A percentile compares a stretch with the other conserved stretches of the same genome.
phyloP scores from a whole-genome alignment of 1,284 basidiomycete species.

The Cryptococcus floricola region DNA sequence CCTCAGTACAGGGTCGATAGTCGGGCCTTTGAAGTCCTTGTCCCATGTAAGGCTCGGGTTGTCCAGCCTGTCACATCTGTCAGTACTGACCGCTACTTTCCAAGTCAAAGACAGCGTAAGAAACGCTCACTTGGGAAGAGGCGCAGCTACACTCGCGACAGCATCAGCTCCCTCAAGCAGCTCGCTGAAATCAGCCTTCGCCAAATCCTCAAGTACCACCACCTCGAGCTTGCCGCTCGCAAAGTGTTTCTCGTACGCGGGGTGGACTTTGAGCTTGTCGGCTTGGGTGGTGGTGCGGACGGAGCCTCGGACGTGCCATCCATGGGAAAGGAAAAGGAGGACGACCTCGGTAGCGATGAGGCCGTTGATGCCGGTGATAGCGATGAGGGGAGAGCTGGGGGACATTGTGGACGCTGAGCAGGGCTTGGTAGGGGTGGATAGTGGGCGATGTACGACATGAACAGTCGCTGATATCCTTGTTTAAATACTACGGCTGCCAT shows the following conservation, averaged over 20 bases:
- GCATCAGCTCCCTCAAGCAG: neutral
- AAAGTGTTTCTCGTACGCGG: neutral
- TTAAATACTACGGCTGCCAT: neutral
- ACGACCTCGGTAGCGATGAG: too few relatives aligned
- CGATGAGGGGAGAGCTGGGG: too few relatives aligned
- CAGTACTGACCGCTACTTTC: too few relatives aligned
- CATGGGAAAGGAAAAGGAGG: neutral
- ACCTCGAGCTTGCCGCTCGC: neutral
- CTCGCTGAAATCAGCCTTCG: conserved; percentile 5
- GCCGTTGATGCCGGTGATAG: too few relatives aligned
- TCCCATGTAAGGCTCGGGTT: conserved; percentile 34
- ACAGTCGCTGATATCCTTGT: neutral
- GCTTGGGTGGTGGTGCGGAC: neutral
- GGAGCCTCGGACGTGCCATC: neutral
- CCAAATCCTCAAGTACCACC: neutral
- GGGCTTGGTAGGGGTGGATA: too few relatives aligned
- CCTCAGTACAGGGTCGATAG: too few relatives aligned
- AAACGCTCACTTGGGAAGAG: neutral
- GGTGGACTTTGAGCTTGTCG: neutral
- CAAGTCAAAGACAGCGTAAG: too few relatives aligned
- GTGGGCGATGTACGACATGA: neutral
- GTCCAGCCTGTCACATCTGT: neutral
- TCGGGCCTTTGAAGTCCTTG: conserved; percentile 12
- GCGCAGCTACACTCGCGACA: neutral
- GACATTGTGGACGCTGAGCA: too few relatives aligned